Evolutionary conservation across 106 monocot genomes (phyloP).

Genomic region (Acorus calamus): DNA sequence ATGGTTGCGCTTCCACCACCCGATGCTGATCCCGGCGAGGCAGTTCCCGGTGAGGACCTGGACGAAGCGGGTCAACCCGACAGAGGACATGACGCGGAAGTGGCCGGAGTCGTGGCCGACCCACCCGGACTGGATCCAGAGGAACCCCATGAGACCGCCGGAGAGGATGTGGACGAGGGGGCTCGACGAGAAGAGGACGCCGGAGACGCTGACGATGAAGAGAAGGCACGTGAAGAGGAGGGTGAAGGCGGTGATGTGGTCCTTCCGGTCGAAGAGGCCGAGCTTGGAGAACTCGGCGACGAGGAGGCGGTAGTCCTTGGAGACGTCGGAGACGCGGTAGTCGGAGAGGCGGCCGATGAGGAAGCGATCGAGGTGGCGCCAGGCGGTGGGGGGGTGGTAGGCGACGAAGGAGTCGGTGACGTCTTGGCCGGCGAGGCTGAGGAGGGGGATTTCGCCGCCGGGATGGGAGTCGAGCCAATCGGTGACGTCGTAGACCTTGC

Average conservation of each 20-base stretch:
- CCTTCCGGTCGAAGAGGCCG: slow-evolving; percentile 44
- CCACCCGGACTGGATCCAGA: slow-evolving; percentile 65
- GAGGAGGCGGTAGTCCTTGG: slow-evolving; percentile 54
- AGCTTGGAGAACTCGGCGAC: slow-evolving; percentile 34
- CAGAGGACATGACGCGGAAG: slow-evolving; percentile 31
- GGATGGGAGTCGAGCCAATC: slow-evolving; percentile 37
- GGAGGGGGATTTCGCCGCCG: slow-evolving; percentile 62
- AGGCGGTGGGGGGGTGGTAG: slow-evolving; percentile 51
- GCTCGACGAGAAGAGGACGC: slow-evolving; percentile 9
- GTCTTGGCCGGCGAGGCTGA: slow-evolving; percentile 57
- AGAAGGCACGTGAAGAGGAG: slow-evolving; percentile 16
- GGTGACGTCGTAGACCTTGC: slow-evolving; percentile 68
- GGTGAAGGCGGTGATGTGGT: slow-evolving; percentile 15
- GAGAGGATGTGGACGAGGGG: slow-evolving; percentile 17
- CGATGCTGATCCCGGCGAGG: slow-evolving; percentile 47
- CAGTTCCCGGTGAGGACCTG: slow-evolving; percentile 44
- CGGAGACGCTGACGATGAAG: slow-evolving; percentile 19
- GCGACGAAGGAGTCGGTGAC: slow-evolving; percentile 70
- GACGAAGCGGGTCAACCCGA: slow-evolving; percentile 8
- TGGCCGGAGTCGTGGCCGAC: slow-evolving; percentile 69
- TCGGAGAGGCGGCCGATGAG: slow-evolving; percentile 40
- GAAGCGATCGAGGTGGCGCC: slow-evolving; percentile 44
- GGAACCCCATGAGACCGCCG: slow-evolving; percentile 38
- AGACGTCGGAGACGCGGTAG: slow-evolving; percentile 49
- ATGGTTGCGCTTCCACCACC: slow-evolving; percentile 73